Conservation (phyloP, 2,329 filamentous ascomycete genomes). For the Exophiala alcalophila region DNA sequence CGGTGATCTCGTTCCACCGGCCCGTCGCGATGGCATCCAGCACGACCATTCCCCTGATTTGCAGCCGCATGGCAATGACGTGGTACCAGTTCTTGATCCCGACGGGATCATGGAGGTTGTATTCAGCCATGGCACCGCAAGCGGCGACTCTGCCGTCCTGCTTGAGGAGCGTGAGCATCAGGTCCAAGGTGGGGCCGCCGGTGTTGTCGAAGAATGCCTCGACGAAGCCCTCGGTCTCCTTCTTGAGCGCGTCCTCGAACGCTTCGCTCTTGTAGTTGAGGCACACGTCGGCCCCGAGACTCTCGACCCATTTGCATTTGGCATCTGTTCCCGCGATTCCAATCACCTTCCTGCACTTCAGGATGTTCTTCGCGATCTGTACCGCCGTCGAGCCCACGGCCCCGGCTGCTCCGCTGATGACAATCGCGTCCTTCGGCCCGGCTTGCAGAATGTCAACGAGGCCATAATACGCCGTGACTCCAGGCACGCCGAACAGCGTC, state of each 20-base stretch:
- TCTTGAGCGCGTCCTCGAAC: constrained; percentile 48
- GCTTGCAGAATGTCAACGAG: constrained; percentile 65
- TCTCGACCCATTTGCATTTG: constrained; percentile 64
- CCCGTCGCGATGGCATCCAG: constrained; percentile 59
- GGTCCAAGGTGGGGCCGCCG: constrained; percentile 21
- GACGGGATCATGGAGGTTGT: constrained; percentile 28
- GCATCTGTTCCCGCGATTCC: constrained; percentile 64
- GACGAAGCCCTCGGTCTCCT: constrained; percentile 38
- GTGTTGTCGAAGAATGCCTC: constrained; percentile 72
- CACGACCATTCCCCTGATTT: constrained; percentile 27
- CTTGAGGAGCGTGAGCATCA: constrained; percentile 12
- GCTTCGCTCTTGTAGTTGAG: constrained; percentile 65
- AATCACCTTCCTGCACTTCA: constrained; percentile 58
- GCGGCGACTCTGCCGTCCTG: constrained; percentile 38
- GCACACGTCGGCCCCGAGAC: constrained; percentile 54
- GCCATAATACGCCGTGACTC: constrained; percentile 72
- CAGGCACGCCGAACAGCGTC: constrained; percentile 33
- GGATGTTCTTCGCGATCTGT: constrained; percentile 41
- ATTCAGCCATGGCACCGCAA: constrained; percentile 60
- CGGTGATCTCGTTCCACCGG: constrained; percentile 58
- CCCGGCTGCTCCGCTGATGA: constrained; percentile 68
- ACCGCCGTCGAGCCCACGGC: constrained; percentile 1
- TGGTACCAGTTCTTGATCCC: constrained; percentile 44
- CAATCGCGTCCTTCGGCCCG: constrained; percentile 67
- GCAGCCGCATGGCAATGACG: constrained; percentile 45